A percentile compares a stretch with the other conserved stretches of the same genome.
phyloP scores from a whole-genome alignment of 192 early-diverging fungal genomes.

The Backusella liffmaniae region DNA sequence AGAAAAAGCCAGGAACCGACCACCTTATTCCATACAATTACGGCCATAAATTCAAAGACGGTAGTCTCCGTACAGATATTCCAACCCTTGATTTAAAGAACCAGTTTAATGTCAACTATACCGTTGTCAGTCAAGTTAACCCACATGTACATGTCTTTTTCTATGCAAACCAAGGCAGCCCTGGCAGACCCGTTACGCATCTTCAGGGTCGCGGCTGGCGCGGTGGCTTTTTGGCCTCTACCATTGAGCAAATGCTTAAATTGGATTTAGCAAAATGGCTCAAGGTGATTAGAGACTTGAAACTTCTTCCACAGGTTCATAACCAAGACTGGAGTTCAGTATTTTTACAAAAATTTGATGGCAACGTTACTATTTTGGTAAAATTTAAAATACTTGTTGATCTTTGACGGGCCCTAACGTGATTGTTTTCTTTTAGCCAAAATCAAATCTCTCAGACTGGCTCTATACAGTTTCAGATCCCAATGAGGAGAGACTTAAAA shows the following conservation, averaged over 20 bases:
- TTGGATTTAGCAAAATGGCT: conserved; percentile 89
- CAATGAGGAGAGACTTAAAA: conserved; percentile 45
- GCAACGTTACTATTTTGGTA: conserved; percentile 80
- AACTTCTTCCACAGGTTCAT: conserved; percentile 74
- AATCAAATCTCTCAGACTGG: conserved; percentile 61
- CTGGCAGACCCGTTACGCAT: conserved; percentile 75
- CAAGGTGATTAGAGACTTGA: conserved; percentile 73
- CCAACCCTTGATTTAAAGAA: conserved; percentile 74
- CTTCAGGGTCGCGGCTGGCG: conserved; percentile 76
- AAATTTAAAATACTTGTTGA: conserved; percentile 9
- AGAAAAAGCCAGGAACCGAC: conserved; percentile 63
- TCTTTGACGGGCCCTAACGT: neutral
- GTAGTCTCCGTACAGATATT: conserved; percentile 79
- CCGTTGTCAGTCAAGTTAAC: conserved; percentile 85
- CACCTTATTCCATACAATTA: conserved; percentile 72
- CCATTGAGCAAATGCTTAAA: conserved; percentile 76
- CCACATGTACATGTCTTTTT: conserved; percentile 89
- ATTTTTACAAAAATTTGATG: conserved; percentile 90
- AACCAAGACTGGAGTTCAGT: conserved; percentile 80
- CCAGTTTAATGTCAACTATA: conserved; percentile 84
- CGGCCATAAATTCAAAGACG: conserved; percentile 83
- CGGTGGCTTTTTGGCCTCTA: conserved; percentile 83
- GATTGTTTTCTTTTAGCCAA: conserved; percentile 40
- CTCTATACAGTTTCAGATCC: conserved; percentile 66
- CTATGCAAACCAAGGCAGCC: conserved; percentile 71